Base-by-base conservation (phyloP, 2,329 filamentous ascomycete species). In the Aspergillus ibericus region DNA sequence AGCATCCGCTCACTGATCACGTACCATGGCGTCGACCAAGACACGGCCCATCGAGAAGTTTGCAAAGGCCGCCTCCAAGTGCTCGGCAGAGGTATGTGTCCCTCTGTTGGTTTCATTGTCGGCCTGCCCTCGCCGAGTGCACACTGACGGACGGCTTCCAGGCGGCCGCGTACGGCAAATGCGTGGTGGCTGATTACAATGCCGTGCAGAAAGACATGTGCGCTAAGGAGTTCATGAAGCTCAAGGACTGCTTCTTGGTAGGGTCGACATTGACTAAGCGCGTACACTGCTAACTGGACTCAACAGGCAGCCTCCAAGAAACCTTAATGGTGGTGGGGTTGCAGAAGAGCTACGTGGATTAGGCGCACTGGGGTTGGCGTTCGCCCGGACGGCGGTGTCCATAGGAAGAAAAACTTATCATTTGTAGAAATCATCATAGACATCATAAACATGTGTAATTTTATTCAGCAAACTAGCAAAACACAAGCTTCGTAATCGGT, bases 161-260 rank as follows among this genome's bases (percentile, higher is more conserved):
- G 93, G 89, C 91, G 53, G 83, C 91, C 2, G 81, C 85, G 12
- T 99, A 98, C 71, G 95, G 93, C 65, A 93, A 92, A 81, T 99
- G 95, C 73, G 88, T 99, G 63, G 84, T 93, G 52, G 85, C 86
- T 38, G 93, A 98, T 72, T 98, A 96, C 77, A 93, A 93, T 71
- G 86, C 92, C 4, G 86, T 96, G 3, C 85, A 92, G 67, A 96
- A 96, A 72, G 91, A 97, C 72, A 95, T 95, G 81, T 99, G 95
- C 71, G 82, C 83, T 4, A 86, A 86, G 58, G 92, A 97, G 71
- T 98, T 99, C 67, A 80, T 95, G 75, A 86, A 80, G 64, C 75
- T 98, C 50, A 96, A 96, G 74, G 83, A 96, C 65, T 98, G 93
- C 72, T 96, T 92, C 71, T 70, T 96, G 70, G 93, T 96, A 81